These are phyloP conservation scores for Colletotrichum lindemuthianum DNA, from an alignment of 2,329 filamentous ascomycete species.

Conservation along the genomic window DNA sequence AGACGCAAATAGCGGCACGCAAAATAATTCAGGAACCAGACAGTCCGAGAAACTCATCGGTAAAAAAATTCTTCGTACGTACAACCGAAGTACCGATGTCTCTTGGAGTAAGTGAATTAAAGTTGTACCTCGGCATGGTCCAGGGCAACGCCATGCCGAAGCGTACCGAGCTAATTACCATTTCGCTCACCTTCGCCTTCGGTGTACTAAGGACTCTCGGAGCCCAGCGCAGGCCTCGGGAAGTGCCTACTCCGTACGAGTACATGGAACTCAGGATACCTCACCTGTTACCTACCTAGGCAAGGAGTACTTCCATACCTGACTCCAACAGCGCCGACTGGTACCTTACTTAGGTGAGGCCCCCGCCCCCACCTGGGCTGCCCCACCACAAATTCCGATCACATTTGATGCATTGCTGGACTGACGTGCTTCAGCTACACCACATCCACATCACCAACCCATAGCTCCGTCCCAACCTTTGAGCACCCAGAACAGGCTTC, in stretches of 20 bases:
- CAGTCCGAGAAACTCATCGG: constrained; percentile 13
- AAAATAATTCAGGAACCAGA: constrained; percentile 31
- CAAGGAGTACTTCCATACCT: too few relatives aligned
- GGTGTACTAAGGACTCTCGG: too few relatives aligned
- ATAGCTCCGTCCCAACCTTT: neutral
- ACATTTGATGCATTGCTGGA: neutral
- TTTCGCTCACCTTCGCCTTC: constrained; percentile 27
- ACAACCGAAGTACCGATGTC: too few relatives aligned
- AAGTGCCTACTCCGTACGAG: too few relatives aligned
- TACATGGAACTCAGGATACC: too few relatives aligned
- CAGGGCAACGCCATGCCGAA: constrained; percentile 27
- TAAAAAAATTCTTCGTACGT: neutral
- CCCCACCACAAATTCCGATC: constrained; percentile 29
- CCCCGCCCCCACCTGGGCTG: constrained; percentile 27
- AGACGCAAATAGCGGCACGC: neutral
- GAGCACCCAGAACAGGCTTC: too few relatives aligned
- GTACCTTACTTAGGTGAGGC: neutral
- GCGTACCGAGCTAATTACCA: constrained; percentile 31
- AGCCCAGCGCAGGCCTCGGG: too few relatives aligned
- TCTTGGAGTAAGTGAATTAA: neutral
- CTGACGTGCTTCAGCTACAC: neutral
- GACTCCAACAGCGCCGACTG: neutral
- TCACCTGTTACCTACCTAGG: too few relatives aligned
- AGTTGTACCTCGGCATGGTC: constrained; percentile 3
- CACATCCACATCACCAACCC: neutral